phyloP scores from a whole-genome alignment of 2,329 filamentous ascomycete genomes.

The Curvularia sp. region DNA sequence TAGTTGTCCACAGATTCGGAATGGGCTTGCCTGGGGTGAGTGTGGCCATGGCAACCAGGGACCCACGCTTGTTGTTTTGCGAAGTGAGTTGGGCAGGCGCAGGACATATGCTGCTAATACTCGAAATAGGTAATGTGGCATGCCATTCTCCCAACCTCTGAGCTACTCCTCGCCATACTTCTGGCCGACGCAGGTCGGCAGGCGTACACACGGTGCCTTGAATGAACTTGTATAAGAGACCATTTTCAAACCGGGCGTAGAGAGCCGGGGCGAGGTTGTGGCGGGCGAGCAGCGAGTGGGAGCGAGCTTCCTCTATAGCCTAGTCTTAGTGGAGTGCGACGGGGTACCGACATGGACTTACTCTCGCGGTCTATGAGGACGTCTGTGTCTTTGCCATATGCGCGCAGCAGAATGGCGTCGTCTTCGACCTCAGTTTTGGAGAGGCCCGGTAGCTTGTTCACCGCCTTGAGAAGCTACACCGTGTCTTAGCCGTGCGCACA shows the following conservation, averaged over 20 bases:
- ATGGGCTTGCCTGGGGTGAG: slow-evolving; percentile 70
- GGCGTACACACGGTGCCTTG: slow-evolving; percentile 80
- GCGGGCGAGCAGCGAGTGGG: slow-evolving; percentile 85
- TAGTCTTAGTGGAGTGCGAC: slow-evolving; percentile 18
- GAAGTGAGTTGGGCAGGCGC: slow-evolving; percentile 41
- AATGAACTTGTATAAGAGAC: slow-evolving; percentile 92
- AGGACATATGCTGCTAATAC: slow-evolving; percentile 54
- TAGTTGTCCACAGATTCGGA: slow-evolving; percentile 93
- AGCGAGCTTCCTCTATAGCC: slow-evolving; percentile 64
- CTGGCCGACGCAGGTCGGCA: slow-evolving; percentile 76
- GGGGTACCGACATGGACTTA: slow-evolving; percentile 53
- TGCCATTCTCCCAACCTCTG: slow-evolving; percentile 92
- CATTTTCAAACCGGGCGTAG: slow-evolving; percentile 92
- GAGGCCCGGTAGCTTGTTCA: slow-evolving; percentile 72
- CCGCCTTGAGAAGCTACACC: slow-evolving; percentile 70
- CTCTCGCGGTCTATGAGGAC: slow-evolving; percentile 95
- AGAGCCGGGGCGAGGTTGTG: slow-evolving; percentile 84
- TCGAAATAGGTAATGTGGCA: slow-evolving; percentile 68
- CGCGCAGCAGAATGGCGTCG: slow-evolving; percentile 86
- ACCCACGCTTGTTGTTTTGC: slow-evolving; percentile 48
- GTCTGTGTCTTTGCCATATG: slow-evolving; percentile 93
- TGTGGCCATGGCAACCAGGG: slow-evolving; percentile 46
- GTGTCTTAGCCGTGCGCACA: slow-evolving; percentile 18
- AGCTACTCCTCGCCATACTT: slow-evolving; percentile 84
- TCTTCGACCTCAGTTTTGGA: slow-evolving; percentile 80